Evolutionary conservation across 352 stramenopile genomes (phyloP).

Genomic region (Pilasporangium apinafurcum): DNA sequence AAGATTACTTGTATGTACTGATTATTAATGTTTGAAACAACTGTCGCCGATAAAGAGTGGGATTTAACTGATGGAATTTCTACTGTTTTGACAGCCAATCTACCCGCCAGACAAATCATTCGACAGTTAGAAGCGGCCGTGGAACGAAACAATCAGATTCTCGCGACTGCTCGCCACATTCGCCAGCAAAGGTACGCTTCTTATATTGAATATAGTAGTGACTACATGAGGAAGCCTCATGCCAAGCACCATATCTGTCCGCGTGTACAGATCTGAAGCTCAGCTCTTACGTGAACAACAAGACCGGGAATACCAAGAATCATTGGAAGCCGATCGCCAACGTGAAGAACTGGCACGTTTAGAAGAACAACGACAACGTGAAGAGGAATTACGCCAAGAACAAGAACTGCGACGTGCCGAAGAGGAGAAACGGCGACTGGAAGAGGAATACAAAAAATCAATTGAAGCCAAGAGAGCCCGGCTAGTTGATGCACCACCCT

Average conservation of each 20-base stretch:
- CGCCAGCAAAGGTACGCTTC: constrained; percentile 45
- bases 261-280: constrained; percentile 53
- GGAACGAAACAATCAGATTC: constrained; percentile 70
- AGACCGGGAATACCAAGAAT: constrained; percentile 91
- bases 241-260: too few relatives aligned
- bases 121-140: constrained; percentile 47
- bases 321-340: constrained; percentile 86
- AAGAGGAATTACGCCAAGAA: constrained; percentile 11
- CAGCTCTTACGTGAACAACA: constrained; percentile 89
- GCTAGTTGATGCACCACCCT: constrained; percentile 34
- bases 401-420: constrained; percentile 6
- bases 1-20: constrained; percentile 65
- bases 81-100: constrained; percentile 29
- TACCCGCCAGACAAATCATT: constrained; percentile 55
- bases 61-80: neutral
- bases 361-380: constrained; percentile 34
- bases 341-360: constrained; percentile 48
- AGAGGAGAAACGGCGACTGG: constrained; percentile 19
- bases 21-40: neutral
- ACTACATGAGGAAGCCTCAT: too few relatives aligned
- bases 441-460: constrained; percentile 23
- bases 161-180: constrained; percentile 56
- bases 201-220: neutral
- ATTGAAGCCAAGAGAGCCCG: constrained; percentile 55
- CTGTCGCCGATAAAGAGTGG: too few relatives aligned